Evolutionary conservation across 1,284 basidiomycete genomes (phyloP).

Genomic region (Papiliotrema flavescens): DNA sequence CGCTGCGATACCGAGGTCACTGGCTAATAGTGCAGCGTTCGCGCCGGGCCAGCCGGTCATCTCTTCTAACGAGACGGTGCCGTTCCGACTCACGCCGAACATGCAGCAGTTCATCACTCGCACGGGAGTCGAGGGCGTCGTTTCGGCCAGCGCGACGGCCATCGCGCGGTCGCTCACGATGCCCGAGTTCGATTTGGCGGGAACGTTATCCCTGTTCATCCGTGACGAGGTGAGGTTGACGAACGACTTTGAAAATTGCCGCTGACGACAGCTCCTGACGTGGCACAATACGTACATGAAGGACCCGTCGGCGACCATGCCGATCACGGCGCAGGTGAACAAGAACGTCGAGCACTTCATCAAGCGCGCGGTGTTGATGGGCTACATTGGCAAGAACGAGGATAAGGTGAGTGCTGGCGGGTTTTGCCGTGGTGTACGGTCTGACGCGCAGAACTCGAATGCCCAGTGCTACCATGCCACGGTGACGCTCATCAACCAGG

Average conservation of each 20-base stretch:
- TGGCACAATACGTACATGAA: constrained; percentile 49
- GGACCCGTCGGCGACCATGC: constrained; percentile 53
- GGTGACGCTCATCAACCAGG: constrained; percentile 71
- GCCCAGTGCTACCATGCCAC: constrained; percentile 68
- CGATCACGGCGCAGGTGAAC: constrained; percentile 66
- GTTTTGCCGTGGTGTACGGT: neutral
- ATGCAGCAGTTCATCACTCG: constrained; percentile 91
- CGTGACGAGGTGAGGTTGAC: constrained; percentile 76
- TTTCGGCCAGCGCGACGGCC: constrained; percentile 83
- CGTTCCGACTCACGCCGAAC: constrained; percentile 96
- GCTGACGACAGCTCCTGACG: constrained; percentile 29
- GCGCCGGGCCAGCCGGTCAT: constrained; percentile 61
- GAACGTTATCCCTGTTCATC: constrained; percentile 59
- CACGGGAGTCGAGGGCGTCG: constrained; percentile 82
- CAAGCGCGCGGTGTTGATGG: constrained; percentile 42
- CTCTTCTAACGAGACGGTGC: constrained; percentile 77
- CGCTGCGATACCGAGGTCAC: neutral
- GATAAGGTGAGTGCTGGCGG: constrained; percentile 62
- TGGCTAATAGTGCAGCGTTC: constrained; percentile 45
- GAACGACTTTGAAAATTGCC: constrained; percentile 24
- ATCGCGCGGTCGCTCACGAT: constrained; percentile 86
- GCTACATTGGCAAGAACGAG: constrained; percentile 56
- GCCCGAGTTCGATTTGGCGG: constrained; percentile 68
- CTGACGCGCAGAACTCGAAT: constrained; percentile 17
- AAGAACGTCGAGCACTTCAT: constrained; percentile 76